A percentile compares a stretch with the other conserved stretches of the same genome.
Conservation (phyloP, 208 protist species). For the Trypanosoma conorhini region DNA sequence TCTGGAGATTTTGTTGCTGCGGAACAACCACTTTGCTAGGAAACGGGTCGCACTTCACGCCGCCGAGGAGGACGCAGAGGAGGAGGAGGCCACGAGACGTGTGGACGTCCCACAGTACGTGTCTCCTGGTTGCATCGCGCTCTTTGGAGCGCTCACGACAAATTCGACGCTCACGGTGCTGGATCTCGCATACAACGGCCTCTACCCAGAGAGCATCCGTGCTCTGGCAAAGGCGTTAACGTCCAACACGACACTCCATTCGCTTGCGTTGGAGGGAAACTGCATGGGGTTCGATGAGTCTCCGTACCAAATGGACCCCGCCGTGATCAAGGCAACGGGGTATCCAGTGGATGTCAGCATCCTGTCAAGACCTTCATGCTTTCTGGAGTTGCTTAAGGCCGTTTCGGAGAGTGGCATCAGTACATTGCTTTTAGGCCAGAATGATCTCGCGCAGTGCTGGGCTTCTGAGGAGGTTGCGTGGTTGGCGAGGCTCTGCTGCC, state of each 20-base stretch:
- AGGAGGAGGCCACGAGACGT: conserved; percentile 22
- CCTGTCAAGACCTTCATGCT: conserved; percentile 36
- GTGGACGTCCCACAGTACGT: conserved; percentile 42
- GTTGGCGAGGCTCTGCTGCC: conserved; percentile 40
- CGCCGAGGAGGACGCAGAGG: conserved; percentile 19
- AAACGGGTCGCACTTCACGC: conserved; percentile 23
- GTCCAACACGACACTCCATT: conserved; percentile 45
- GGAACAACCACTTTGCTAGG: conserved; percentile 65
- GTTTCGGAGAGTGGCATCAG: conserved; percentile 34
- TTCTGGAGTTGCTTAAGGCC: conserved; percentile 41
- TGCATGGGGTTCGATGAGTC: conserved; percentile 38
- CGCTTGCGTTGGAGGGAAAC: conserved; percentile 74
- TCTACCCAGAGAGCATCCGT: conserved; percentile 47
- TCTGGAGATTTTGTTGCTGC: conserved; percentile 62
- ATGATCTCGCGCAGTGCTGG: conserved; percentile 55
- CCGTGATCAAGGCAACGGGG: conserved; percentile 20
- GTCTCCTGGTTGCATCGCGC: conserved; percentile 45
- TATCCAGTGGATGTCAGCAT: conserved; percentile 19
- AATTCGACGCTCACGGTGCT: conserved; percentile 59
- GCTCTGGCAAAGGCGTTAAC: conserved; percentile 39
- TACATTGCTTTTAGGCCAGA: conserved; percentile 65
- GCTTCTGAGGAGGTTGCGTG: conserved; percentile 50
- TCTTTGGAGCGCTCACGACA: conserved; percentile 40
- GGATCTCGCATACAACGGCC: conserved; percentile 69
- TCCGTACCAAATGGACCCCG: conserved; percentile 25